These are phyloP conservation scores for Cudoniella acicularis DNA, from an alignment of 495 filamentous ascomycete species.

Conservation along the genomic window DNA sequence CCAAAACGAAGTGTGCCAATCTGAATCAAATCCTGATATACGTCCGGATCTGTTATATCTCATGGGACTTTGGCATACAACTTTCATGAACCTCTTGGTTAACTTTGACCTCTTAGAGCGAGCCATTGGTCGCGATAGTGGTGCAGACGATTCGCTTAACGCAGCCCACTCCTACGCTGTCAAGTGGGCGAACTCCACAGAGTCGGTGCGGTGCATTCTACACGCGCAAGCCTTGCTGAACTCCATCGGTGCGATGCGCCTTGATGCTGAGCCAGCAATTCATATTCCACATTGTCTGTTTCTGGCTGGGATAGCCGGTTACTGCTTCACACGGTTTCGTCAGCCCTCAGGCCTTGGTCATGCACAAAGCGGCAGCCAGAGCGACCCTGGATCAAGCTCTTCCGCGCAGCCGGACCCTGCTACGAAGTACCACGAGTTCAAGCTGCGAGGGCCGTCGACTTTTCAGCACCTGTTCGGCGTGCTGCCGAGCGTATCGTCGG, in stretches of 20 bases:
- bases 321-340: conserved; percentile 8
- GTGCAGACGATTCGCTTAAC: background rate
- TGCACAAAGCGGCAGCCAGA: background rate
- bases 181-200: conserved; percentile 12
- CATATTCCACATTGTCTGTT: conserved; percentile 19
- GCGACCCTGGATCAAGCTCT: no score
- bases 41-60: conserved; percentile 9
- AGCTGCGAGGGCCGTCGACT: no score
- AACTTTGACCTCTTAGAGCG: conserved; percentile 19
- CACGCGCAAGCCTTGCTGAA: conserved; percentile 18
- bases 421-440: background rate
- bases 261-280: conserved; percentile 19
- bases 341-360: background rate
- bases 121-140: conserved; percentile 19
- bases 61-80: conserved; percentile 17
- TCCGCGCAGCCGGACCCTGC: no score
- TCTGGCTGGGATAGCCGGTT: conserved; percentile 12
- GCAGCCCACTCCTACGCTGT: conserved; percentile 2
- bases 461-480: no score
- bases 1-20: no score
- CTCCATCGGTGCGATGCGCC: background rate
- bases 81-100: conserved; percentile 17
- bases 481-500: no score
- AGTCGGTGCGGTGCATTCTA: conserved; percentile 14
- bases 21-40: no score